Base-by-base conservation (phyloP, 73 alveolate genomes). In the Paraurostyla sp. region DNA sequence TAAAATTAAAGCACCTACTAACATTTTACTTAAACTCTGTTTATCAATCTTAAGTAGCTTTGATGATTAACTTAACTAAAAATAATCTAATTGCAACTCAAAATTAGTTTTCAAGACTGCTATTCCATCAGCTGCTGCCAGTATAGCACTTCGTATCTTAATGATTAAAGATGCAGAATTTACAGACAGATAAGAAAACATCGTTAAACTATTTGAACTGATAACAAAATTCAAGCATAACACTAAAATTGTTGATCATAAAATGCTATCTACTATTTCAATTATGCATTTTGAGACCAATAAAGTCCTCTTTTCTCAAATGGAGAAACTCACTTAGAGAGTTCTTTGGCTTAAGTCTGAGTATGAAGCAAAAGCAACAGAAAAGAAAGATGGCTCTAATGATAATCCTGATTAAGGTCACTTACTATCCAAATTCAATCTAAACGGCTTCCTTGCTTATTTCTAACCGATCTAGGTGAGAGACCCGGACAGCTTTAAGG, bases 311-410 rank as follows among this genome's bases (percentile, higher is more conserved):
- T 29, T 20, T 2, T 0, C 23, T 15, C 59, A 73, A 73, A 73
- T 73, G 49, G 87, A 73, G 23, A 73, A 73, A 29, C 71, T 73
- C 29, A 23, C 33, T 32, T 20, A 6, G n/a, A 78, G 69, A 54
- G 89, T 51, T 30, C 58, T 78, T 33, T 78, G 40, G 23, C 18
- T 54, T 18, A 78, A 78, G 71, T 25, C 0, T 51, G 89, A 78
- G 29, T 35, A 52, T 20, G 87, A 73, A 30, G 0, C 4, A 27
- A 48, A 45, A 27, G 16, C 6, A 18, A 36, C 6, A 27, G 71
- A 48, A 30, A 11, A 50, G 9, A 20, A 69, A 32, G 48, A 41
- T 46, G 58, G 18, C 58, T n/a, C n/a, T n/a, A n/a, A n/a, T n/a
- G n/a, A n/a, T n/a, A n/a, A n/a, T n/a, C n/a, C n/a, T n/a, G n/a